Evolutionary conservation across 257 asterid species (phyloP).

Genomic region (Penstemon davidsonii): DNA sequence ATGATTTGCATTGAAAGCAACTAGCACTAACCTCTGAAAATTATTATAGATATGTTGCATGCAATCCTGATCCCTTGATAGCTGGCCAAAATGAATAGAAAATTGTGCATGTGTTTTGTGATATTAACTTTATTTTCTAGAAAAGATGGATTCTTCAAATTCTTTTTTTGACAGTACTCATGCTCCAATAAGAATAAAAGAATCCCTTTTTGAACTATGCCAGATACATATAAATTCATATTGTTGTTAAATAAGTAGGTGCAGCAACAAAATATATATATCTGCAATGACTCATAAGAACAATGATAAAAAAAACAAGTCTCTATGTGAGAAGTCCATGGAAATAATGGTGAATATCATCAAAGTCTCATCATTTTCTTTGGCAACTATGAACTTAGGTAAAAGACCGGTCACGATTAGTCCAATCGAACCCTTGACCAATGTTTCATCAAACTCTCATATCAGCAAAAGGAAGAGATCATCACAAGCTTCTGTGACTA

Average conservation of each 20-base stretch:
- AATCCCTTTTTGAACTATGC: background rate
- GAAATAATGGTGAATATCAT: slow-evolving; percentile 32
- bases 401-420: background rate
- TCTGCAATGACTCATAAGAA: slow-evolving; percentile 25
- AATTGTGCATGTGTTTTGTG: background rate
- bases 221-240: background rate
- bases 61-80: background rate
- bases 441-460: background rate
- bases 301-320: slow-evolving; percentile 11
- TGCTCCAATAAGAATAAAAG: background rate
- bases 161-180: slow-evolving; percentile 26
- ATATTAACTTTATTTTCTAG: background rate
- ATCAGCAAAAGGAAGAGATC: slow-evolving; percentile 3
- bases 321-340: slow-evolving; percentile 42
- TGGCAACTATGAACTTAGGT: slow-evolving; percentile 29
- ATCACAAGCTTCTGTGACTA: slow-evolving; percentile 23
- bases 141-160: slow-evolving; percentile 19
- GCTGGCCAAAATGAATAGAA: slow-evolving; percentile 15
- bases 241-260: too few species aligned
- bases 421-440: background rate
- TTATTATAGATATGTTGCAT: background rate
- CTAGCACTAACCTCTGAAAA: slow-evolving; percentile 1
- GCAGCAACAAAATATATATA: background rate
- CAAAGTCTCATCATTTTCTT: slow-evolving; percentile 38
- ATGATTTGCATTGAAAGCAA: slow-evolving; percentile 10